Evolutionary conservation across 83 land plant species (phyloP).

Genomic region (Isoetes engelmannii): DNA sequence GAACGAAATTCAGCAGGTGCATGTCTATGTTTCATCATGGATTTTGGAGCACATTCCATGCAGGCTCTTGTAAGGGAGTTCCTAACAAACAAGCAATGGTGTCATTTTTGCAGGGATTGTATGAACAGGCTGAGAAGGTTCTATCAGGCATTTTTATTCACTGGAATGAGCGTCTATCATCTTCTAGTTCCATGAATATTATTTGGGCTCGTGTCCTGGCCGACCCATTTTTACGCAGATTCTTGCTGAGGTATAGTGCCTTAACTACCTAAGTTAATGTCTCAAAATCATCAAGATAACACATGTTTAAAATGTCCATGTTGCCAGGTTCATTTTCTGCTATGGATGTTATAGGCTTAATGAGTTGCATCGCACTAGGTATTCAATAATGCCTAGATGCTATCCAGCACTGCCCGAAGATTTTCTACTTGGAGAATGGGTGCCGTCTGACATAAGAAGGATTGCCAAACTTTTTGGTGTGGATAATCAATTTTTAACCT

Average conservation of each 20-base stretch:
- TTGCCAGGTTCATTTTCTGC: conserved; percentile 74
- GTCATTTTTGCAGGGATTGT: conserved; percentile 41
- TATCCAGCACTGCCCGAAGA: conserved; percentile 60
- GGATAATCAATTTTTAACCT: conserved; percentile 41
- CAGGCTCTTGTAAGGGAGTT: background rate
- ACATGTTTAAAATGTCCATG: background rate
- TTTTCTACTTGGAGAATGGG: conserved; percentile 39
- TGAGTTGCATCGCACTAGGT: conserved; percentile 21
- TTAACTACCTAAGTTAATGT: background rate
- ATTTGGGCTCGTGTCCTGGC: conserved; percentile 82
- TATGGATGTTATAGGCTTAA: conserved; percentile 52
- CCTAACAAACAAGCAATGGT: background rate
- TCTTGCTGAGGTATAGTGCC: conserved; percentile 58
- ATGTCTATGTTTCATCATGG: background rate
- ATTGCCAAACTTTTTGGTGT: conserved; percentile 57
- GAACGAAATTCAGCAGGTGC: conserved; percentile 39
- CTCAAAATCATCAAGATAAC: background rate
- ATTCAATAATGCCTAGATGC: conserved; percentile 57
- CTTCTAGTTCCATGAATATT: conserved; percentile 43
- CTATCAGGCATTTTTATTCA: conserved; percentile 54
- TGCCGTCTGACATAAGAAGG: conserved; percentile 39
- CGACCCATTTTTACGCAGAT: conserved; percentile 77
- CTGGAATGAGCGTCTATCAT: conserved; percentile 68
- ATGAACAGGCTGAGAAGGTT: conserved; percentile 50
- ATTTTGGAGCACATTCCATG: background rate